A percentile compares a stretch with the other conserved stretches of the same genome.
phyloP scores from a whole-genome alignment of 192 early-diverging fungal species.

The Spinellus fusiger region DNA sequence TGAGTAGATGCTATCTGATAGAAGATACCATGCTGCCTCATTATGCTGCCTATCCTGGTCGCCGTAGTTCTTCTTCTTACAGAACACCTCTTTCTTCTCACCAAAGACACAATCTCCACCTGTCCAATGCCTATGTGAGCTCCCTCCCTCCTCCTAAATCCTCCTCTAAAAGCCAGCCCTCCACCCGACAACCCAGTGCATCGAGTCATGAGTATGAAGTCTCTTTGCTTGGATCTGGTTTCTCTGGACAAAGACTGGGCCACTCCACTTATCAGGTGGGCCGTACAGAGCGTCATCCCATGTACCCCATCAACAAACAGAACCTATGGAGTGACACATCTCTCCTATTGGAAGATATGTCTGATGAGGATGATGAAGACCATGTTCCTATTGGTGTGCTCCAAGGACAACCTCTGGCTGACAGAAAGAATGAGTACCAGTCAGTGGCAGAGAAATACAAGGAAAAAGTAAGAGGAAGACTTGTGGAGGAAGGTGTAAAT shows the following conservation, averaged over 20 bases:
- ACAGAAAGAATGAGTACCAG: slow-evolving; percentile 5
- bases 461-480: slow-evolving; percentile 12
- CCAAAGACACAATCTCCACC: neutral
- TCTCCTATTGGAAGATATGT: slow-evolving; percentile 2
- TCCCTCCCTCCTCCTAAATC: neutral
- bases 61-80: neutral
- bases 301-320: neutral
- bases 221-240: neutral
- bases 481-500: neutral
- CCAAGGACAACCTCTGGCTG: neutral
- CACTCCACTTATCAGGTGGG: neutral
- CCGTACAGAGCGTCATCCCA: neutral
- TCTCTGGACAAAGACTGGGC: neutral
- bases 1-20: neutral
- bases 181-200: neutral
- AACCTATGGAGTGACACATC: neutral
- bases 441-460: slow-evolving; percentile 21
- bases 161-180: neutral
- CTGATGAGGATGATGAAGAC: slow-evolving; percentile 16
- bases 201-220: neutral
- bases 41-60: neutral
- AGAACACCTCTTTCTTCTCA: neutral
- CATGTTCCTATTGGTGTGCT: slow-evolving; percentile 9
- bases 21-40: neutral
- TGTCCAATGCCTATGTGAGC: neutral